These are phyloP conservation scores for Verbena officinalis DNA, from an alignment of 257 asterid genomes.

Conservation along the genomic window DNA sequence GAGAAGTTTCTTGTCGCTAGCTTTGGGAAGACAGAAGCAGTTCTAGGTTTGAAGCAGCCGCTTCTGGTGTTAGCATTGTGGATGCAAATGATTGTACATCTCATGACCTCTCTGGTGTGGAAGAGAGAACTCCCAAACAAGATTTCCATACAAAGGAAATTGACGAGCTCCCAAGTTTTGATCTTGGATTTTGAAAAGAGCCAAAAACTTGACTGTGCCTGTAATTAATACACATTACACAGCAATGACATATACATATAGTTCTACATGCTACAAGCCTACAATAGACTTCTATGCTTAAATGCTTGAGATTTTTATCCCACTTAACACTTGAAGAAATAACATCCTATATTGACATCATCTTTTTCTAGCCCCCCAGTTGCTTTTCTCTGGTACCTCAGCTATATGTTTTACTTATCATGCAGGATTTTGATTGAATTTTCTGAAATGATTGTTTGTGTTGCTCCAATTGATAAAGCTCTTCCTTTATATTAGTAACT, in stretches of 20 bases:
- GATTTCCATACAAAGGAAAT: slow-evolving; percentile 29
- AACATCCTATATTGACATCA: no score
- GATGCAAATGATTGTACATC: slow-evolving; percentile 31
- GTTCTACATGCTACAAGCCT: no score
- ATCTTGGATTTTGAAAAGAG: slow-evolving; percentile 73
- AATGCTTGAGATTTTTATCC: background rate
- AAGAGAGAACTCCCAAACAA: slow-evolving; percentile 27
- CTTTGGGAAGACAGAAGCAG: slow-evolving; percentile 34
- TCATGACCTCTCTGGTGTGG: slow-evolving; percentile 23
- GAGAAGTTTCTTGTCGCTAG: slow-evolving; percentile 35
- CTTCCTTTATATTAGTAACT: no score
- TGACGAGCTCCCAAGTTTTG: slow-evolving; percentile 66
- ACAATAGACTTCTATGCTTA: background rate
- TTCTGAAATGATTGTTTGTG: no score
- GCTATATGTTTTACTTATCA: no score
- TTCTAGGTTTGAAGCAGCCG: slow-evolving; percentile 26
- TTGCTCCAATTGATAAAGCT: no score
- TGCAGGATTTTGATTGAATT: no score
- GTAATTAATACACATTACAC: no score
- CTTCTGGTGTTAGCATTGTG: slow-evolving; percentile 24
- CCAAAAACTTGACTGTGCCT: background rate
- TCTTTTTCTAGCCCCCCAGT: no score
- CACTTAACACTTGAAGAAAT: no score
- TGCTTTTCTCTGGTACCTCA: no score
- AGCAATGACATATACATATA: background rate